phyloP scores from a whole-genome alignment of 441 rosid genomes.

The Kokia cookei region DNA sequence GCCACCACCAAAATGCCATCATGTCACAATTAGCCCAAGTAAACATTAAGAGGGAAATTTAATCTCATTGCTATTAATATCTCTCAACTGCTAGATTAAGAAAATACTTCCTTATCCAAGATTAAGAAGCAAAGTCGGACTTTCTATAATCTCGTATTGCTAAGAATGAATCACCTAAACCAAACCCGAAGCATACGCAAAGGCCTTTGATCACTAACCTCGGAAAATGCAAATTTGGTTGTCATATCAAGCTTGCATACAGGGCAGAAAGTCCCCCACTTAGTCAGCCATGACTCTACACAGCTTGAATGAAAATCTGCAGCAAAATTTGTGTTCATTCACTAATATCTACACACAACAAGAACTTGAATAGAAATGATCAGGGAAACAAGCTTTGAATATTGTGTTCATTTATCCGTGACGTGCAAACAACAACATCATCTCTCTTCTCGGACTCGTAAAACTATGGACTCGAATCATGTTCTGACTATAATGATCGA shows the following conservation, averaged over 20 bases:
- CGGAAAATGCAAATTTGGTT: conserved; percentile 26
- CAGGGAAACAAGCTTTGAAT: background rate
- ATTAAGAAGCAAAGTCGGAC: background rate
- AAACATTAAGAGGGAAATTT: background rate
- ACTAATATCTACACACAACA: conserved; percentile 8
- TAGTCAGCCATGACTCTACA: conserved; percentile 69
- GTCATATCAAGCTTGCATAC: conserved; percentile 76
- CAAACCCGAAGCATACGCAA: background rate
- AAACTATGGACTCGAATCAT: background rate
- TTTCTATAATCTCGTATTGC: background rate
- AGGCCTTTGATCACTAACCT: conserved; percentile 28
- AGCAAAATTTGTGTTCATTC: conserved; percentile 1
- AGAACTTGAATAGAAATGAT: background rate
- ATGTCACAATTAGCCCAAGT: background rate
- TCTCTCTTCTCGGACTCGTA: background rate
- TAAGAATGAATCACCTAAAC: background rate
- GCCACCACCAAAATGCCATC: background rate
- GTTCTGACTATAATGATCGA: background rate
- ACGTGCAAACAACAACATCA: background rate
- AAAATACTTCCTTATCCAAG: background rate
- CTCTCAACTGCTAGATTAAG: conserved; percentile 1
- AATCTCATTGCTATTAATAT: background rate
- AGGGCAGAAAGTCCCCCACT: conserved; percentile 75
- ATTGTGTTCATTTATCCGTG: background rate
- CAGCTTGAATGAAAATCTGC: conserved; percentile 72